Evolutionary conservation across 1,139 yeast species (phyloP).

Genomic region (Debaryomyces robertsiae): DNA sequence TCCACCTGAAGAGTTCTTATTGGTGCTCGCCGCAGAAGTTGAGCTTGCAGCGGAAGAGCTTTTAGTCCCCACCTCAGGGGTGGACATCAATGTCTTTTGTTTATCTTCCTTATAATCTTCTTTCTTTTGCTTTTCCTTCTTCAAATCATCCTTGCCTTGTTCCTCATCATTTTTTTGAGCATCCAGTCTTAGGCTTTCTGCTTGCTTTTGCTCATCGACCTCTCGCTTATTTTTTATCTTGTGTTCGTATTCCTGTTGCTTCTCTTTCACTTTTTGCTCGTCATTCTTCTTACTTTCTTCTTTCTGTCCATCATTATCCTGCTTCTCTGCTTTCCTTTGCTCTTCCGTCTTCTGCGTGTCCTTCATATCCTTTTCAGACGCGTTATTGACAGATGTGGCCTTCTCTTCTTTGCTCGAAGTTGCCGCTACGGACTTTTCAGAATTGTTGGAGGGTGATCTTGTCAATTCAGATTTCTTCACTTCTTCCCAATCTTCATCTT

Average conservation of each 20-base stretch:
- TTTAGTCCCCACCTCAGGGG: constrained; percentile 11
- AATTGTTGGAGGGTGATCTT: constrained; percentile 11
- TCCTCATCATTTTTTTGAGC: constrained; percentile 12
- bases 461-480: constrained; percentile 32
- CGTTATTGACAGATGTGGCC: too few relatives aligned
- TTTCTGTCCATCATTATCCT: constrained; percentile 16
- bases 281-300: constrained; percentile 17
- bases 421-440: constrained; percentile 8
- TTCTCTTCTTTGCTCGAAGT: constrained; percentile 17
- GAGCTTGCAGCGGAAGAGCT: not conserved
- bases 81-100: constrained; percentile 6
- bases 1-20: constrained; percentile 34
- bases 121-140: constrained; percentile 6
- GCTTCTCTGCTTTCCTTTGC: constrained; percentile 17
- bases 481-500: constrained; percentile 46
- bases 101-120: constrained; percentile 7
- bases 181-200: constrained; percentile 14
- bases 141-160: constrained; percentile 13
- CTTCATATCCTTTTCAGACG: too few relatives aligned
- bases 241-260: constrained; percentile 18
- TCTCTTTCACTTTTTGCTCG: constrained; percentile 14
- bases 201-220: constrained; percentile 15
- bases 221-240: constrained; percentile 8
- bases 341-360: constrained; percentile 1
- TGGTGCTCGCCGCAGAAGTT: constrained; percentile 11